Evolutionary conservation across 2,329 filamentous ascomycete genomes (phyloP).

Genomic region (Byssothecium circinans): DNA sequence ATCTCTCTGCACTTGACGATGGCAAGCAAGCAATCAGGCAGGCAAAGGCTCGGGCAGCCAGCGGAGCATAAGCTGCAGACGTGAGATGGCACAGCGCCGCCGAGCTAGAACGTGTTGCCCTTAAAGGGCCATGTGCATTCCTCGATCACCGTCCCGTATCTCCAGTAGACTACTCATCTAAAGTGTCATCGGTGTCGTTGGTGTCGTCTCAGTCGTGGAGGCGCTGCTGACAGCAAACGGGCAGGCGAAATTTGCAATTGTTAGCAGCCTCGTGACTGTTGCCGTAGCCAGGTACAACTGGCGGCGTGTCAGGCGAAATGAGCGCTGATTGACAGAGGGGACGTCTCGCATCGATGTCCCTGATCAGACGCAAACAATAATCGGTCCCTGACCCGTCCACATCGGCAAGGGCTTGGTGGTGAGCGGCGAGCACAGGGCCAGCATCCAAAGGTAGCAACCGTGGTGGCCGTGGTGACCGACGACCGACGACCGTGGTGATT

Average conservation of each 20-base stretch:
- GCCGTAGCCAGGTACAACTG: background rate
- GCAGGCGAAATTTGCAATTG: conserved; percentile 10
- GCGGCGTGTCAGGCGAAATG: no score
- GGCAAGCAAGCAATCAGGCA: background rate
- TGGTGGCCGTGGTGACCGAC: background rate
- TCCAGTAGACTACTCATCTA: no score
- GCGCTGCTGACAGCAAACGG: background rate
- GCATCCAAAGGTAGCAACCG: background rate
- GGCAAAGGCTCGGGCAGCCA: background rate
- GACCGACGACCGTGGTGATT: no score
- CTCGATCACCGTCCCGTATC: conserved; percentile 3
- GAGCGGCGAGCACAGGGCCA: background rate
- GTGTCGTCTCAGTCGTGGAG: background rate
- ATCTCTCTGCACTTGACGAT: background rate
- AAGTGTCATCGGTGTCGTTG: no score
- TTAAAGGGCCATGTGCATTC: no score
- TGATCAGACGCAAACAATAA: no score
- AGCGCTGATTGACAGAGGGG: no score
- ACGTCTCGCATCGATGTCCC: background rate
- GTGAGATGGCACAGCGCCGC: background rate
- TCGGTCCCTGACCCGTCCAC: no score
- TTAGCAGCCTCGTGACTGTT: background rate
- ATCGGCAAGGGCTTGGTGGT: no score
- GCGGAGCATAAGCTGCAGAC: conserved; percentile 5
- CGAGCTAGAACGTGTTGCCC: no score